These are phyloP conservation scores for Klebsormidium nitens DNA, from an alignment of 139 green algal genomes.

Conservation along the genomic window DNA sequence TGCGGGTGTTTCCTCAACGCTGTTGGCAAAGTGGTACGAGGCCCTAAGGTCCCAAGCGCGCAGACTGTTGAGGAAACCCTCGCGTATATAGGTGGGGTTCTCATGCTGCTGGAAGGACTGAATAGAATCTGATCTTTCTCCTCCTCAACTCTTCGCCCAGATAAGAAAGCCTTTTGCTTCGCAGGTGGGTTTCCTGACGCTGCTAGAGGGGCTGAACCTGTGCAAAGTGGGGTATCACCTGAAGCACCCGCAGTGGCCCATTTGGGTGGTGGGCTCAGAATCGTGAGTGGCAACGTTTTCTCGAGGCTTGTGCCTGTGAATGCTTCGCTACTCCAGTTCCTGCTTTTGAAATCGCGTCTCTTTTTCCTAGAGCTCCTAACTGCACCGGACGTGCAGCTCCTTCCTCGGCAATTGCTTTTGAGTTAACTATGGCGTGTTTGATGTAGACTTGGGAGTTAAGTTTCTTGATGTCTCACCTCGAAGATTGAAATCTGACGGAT, in stretches of 20 bases:
- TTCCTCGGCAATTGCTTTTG: not conserved
- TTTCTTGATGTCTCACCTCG: not conserved
- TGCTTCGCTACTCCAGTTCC: not conserved
- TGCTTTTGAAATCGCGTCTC: not conserved
- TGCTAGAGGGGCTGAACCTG: slow-evolving; percentile 42
- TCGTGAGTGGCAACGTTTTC: not conserved
- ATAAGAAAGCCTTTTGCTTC: not conserved
- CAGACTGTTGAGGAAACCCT: too few relatives aligned
- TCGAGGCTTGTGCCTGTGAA: not conserved
- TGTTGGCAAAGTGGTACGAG: too few relatives aligned
- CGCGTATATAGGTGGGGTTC: too few relatives aligned
- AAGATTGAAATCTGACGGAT: not conserved
- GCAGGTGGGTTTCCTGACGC: slow-evolving; percentile 41
- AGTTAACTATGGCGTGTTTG: not conserved
- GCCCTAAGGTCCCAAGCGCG: too few relatives aligned
- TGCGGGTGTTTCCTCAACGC: too few relatives aligned
- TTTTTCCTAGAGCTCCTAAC: not conserved
- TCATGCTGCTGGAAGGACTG: too few relatives aligned
- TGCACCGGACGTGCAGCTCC: not conserved
- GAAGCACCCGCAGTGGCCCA: slow-evolving; percentile 36
- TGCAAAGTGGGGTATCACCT: slow-evolving; percentile 40
- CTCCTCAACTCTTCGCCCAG: too few relatives aligned
- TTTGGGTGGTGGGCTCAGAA: slow-evolving; percentile 46
- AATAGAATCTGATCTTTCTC: too few relatives aligned
- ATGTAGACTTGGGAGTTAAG: not conserved